Conservation (phyloP, 129 eudicot species). For the Heracleum sosnowskyi region DNA sequence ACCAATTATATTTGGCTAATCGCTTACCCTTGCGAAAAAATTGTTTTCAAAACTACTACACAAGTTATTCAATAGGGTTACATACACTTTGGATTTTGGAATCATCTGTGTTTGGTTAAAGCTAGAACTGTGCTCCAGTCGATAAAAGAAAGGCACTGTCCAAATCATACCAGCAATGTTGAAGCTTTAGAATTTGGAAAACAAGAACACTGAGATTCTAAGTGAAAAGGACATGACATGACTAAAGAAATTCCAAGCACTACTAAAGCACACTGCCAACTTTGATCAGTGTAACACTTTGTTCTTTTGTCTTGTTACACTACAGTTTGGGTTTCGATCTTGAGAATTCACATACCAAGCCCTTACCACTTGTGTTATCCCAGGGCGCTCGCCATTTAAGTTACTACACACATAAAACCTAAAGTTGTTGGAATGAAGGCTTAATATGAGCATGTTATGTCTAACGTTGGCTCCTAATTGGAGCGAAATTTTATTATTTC, state of each 20-base stretch:
- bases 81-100: not conserved
- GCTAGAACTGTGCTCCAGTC: not conserved
- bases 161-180: not conserved
- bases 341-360: too few species aligned
- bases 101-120: not conserved
- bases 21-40: too few species aligned
- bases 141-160: not conserved
- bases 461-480: not conserved
- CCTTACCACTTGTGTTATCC: too few species aligned
- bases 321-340: too few species aligned
- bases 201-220: not conserved
- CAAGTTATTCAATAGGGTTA: not conserved
- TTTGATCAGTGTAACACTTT: not conserved
- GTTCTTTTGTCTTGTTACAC: not conserved
- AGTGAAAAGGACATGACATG: slow-evolving; percentile 8
- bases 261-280: slow-evolving; percentile 2
- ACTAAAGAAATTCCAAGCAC: not conserved
- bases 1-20: too few species aligned
- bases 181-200: not conserved
- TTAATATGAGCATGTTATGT: not conserved
- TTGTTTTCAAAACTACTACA: too few species aligned
- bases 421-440: not conserved
- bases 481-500: not conserved
- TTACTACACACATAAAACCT: not conserved
- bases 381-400: too few species aligned